A percentile compares a stretch with the other conserved stretches of the same genome.
phyloP scores from a whole-genome alignment of 257 asterid species.

The Solanum neorickii region DNA sequence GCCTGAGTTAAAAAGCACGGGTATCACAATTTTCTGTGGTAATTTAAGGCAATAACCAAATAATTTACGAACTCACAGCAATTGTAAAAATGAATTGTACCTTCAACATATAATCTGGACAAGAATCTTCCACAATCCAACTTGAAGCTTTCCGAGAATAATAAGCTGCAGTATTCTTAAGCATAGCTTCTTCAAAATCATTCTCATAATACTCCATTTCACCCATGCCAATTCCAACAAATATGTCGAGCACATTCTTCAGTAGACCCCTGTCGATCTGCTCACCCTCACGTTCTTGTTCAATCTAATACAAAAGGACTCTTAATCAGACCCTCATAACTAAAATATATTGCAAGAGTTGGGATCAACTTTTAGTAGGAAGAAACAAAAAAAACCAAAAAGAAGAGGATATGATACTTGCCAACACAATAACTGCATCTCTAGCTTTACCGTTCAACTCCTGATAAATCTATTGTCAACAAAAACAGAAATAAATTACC shows the following conservation, averaged over 20 bases:
- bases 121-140: constrained; percentile 48
- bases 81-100: constrained; percentile 5
- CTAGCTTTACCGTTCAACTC: constrained; percentile 28
- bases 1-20: constrained; percentile 13
- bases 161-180: constrained; percentile 28
- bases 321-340: not conserved
- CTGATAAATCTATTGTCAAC: constrained; percentile 26
- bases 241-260: constrained; percentile 38
- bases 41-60: not conserved
- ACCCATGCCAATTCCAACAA: constrained; percentile 35
- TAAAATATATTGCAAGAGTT: not conserved
- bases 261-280: constrained; percentile 33
- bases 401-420: not conserved
- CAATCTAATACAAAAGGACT: constrained; percentile 16
- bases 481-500: not conserved
- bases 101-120: constrained; percentile 54
- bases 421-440: constrained; percentile 39
- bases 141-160: constrained; percentile 50
- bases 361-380: not conserved
- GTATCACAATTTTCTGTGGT: not conserved
- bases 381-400: not conserved
- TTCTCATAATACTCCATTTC: constrained; percentile 17
- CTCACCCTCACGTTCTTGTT: constrained; percentile 33
- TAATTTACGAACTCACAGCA: not conserved
- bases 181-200: constrained; percentile 36